Evolutionary conservation across 2,329 filamentous ascomycete species (phyloP), one percentile per base, ranked within the genome.

Genomic region (Beauveria asiatica): DNA sequence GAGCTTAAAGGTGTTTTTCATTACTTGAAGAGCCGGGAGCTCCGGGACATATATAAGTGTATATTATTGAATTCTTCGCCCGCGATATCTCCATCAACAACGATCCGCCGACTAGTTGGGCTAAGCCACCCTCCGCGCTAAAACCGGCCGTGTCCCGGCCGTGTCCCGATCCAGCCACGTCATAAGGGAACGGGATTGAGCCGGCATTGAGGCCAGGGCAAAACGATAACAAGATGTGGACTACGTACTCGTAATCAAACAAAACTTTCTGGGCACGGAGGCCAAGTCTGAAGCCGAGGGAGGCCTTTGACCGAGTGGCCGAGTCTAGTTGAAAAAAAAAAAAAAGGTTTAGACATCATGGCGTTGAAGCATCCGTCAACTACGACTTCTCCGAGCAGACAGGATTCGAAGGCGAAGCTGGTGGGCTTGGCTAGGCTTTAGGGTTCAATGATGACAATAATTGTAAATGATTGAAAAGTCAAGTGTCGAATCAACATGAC

Each of bases 161-260:
- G 19, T 45, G 21, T 23, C 21, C 17, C 10, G 37, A 21, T 52
- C 5, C 10, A 48, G 19, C 37, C 41, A 59, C 49, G 57, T 59
- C 57, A 59, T 59, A 53, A 45, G 4, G 27, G 27, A 46, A 19
- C 57, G 57, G 57, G 19, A 44, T 59, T 59, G 27, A 21, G 16
- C 19, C 57, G 57, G 57, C 25, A 53, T 59, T 59, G 48, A 46
- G 39, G 39, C 41, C 41, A 53, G 57, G 19, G 19, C 39, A 25
- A 2, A 44, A n/a, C n/a, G n/a, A n/a, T n/a, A n/a, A n/a, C n/a
- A n/a, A n/a, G n/a, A n/a, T n/a, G 42, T 23, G 42, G 42, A 23
- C n/a, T 30, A 25, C 16, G 23, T 30, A n/a, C 7, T 17, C 23
- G 5, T 37, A 37, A 16, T 6, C 11, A 16, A 16, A 6, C 5